A percentile compares a stretch with the other conserved stretches of the same genome.
Conservation (phyloP, 805 yeast species). For the Schwanniomyces yamadae region DNA sequence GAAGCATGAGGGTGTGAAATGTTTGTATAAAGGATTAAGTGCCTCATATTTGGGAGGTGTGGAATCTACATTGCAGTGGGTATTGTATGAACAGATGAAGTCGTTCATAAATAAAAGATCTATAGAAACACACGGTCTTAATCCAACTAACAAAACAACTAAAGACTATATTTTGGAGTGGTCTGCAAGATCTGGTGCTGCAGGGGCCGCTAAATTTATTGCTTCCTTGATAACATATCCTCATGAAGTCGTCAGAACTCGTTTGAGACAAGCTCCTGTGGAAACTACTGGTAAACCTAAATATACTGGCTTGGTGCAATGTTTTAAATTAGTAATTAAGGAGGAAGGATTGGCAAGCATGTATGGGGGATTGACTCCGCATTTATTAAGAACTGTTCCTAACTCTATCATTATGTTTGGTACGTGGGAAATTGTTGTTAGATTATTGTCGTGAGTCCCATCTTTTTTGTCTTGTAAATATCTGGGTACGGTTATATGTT, state of each 20-base stretch:
- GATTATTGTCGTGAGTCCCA: conserved; percentile 28
- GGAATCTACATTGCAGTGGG: conserved; percentile 95
- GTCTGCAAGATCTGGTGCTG: conserved; percentile 96
- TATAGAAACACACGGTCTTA: conserved; percentile 31
- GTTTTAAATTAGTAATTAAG: conserved; percentile 78
- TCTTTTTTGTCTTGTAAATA: background rate
- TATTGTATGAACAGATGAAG: conserved; percentile 93
- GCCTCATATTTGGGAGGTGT: conserved; percentile 93
- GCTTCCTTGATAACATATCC: conserved; percentile 95
- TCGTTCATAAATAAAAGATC: conserved; percentile 55
- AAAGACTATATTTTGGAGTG: conserved; percentile 76
- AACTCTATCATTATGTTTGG: conserved; percentile 99
- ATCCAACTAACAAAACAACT: conserved; percentile 35
- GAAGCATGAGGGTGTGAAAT: conserved; percentile 71
- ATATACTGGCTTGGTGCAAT: conserved; percentile 85
- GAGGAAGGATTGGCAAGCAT: conserved; percentile 92
- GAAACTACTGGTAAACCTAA: conserved; percentile 74
- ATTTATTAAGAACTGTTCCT: conserved; percentile 93
- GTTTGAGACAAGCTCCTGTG: conserved; percentile 90
- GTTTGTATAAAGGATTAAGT: conserved; percentile 86
- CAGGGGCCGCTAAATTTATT: conserved; percentile 91
- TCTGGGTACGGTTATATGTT: background rate
- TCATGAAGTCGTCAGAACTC: conserved; percentile 94
- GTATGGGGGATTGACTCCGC: conserved; percentile 98
- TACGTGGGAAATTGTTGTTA: conserved; percentile 81